Base-by-base conservation (phyloP, 371 early-diverging fungal genomes). In the Apophysomyces variabilis region DNA sequence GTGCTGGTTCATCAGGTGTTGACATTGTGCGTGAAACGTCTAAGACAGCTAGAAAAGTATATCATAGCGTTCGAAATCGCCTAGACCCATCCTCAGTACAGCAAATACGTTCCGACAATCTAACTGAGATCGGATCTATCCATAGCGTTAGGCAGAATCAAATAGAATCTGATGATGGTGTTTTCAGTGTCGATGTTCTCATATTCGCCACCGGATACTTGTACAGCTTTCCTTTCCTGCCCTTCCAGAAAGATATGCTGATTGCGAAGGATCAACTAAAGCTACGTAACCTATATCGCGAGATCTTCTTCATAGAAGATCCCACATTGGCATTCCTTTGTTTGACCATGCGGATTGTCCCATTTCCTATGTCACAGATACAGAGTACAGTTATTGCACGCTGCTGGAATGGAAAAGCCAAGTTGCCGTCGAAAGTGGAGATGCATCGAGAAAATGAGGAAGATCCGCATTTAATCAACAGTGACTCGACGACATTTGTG, bases 171-270 rank as follows among this genome's bases (percentile, higher is more conserved):
- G 47, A 66, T n/a, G 82, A 86, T 36, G 78, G 77, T 6, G 1
- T 4, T 5, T 65, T 86, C 0, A 64, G 64, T 7, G 68, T 85
- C 0, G 85, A 89, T 61, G 18, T 46, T 3, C 64, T 90, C 37
- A 71, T 90, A 0, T 87, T 85, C 62, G 87, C 85, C 14, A 90
- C 91, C 0, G 91, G 89, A 0, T 89, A 87, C 64, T 68, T 85
- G 0, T 86, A 79, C 57, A 77, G 80, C 7, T 85, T 76, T 60
- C 91, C 91, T 7, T 90, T 89, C 58, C 58, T 84, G 7, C 69
- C 60, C 7, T 72, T 74, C 39, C 70, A 73, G 35, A 39, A 67
- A 37, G 63, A 65, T 18, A 35, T 18, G 1, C 54, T 81, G 50
- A 69, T 84, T 18, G 39, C 69, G 18, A 67, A 70, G 4, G 78